These are phyloP conservation scores for Chalciporus pseudorubinellus DNA, from an alignment of 768 basidiomycete species.

Conservation along the genomic window DNA sequence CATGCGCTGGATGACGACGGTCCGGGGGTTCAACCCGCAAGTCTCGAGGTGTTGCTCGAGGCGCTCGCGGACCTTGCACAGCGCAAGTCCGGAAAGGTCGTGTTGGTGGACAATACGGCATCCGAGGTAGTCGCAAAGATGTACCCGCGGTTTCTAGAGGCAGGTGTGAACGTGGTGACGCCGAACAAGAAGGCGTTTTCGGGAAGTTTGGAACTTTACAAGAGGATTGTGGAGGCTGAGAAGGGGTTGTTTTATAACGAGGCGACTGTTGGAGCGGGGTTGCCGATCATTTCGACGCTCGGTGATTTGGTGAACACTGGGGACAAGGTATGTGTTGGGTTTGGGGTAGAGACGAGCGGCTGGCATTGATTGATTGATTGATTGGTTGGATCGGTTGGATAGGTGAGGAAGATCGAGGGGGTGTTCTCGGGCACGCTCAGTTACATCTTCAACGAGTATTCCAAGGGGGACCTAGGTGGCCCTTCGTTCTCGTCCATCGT, in stretches of 20 bases:
- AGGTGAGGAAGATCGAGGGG: slow-evolving; percentile 91
- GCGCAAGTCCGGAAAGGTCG: slow-evolving; percentile 46
- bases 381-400: background rate
- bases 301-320: slow-evolving; percentile 92
- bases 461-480: slow-evolving; percentile 63
- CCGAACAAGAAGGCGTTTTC: slow-evolving; percentile 99
- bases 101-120: slow-evolving; percentile 91
- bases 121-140: slow-evolving; percentile 74
- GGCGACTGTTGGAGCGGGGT: slow-evolving; percentile 91
- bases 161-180: slow-evolving; percentile 85
- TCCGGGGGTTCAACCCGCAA: slow-evolving; percentile 32
- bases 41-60: slow-evolving; percentile 39
- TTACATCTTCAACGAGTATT: slow-evolving; percentile 98
- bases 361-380: background rate
- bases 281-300: slow-evolving; percentile 88
- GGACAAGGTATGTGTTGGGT: slow-evolving; percentile 63
- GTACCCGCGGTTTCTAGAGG: slow-evolving; percentile 77
- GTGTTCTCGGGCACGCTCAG: slow-evolving; percentile 97
- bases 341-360: background rate
- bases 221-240: slow-evolving; percentile 59
- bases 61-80: slow-evolving; percentile 46
- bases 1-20: slow-evolving; percentile 41
- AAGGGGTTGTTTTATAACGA: slow-evolving; percentile 77
- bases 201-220: slow-evolving; percentile 62
- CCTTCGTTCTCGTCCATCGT: slow-evolving; percentile 89